phyloP scores from a whole-genome alignment of 345 rosid species.

The Ceriops zippeliana region DNA sequence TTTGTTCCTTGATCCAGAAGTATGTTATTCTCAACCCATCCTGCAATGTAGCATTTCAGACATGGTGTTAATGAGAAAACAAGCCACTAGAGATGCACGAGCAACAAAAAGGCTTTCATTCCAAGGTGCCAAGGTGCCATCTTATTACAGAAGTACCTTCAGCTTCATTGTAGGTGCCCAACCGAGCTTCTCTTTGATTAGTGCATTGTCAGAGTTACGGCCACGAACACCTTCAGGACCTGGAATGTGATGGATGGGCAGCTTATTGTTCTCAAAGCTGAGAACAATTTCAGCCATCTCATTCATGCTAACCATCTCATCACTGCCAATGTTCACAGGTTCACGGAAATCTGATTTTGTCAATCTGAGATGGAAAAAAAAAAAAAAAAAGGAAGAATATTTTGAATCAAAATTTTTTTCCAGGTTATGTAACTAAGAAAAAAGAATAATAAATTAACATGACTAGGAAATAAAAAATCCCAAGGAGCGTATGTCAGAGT shows the following conservation, averaged over 20 bases:
- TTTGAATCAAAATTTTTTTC: no score
- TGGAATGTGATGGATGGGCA: conserved; percentile 92
- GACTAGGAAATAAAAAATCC: neutral
- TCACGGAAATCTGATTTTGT: conserved; percentile 96
- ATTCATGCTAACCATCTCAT: conserved; percentile 99
- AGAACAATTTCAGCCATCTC: conserved; percentile 97
- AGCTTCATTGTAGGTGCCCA: conserved; percentile 98
- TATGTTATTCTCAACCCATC: conserved; percentile 91
- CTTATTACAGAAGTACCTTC: conserved; percentile 49
- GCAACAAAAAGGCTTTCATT: neutral
- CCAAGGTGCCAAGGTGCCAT: neutral
- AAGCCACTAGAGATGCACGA: neutral
- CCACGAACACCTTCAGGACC: conserved; percentile 99
- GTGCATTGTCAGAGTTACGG: conserved; percentile 91
- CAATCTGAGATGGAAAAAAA: conserved; percentile 48
- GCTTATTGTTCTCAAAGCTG: conserved; percentile 79
- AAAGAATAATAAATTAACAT: neutral
- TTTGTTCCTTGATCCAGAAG: conserved; percentile 94
- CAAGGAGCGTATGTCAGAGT: neutral
- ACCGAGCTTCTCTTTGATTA: conserved; percentile 96
- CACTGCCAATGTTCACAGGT: conserved; percentile 98
- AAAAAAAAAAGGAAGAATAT: neutral
- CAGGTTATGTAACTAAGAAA: no score
- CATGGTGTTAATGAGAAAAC: neutral
- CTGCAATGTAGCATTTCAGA: conserved; percentile 31